Percentiles rank a stretch among this genome's conserved stretches.
phyloP scores from a whole-genome alignment of 2,329 filamentous ascomycete species.

The Hansfordia pulvinata region DNA sequence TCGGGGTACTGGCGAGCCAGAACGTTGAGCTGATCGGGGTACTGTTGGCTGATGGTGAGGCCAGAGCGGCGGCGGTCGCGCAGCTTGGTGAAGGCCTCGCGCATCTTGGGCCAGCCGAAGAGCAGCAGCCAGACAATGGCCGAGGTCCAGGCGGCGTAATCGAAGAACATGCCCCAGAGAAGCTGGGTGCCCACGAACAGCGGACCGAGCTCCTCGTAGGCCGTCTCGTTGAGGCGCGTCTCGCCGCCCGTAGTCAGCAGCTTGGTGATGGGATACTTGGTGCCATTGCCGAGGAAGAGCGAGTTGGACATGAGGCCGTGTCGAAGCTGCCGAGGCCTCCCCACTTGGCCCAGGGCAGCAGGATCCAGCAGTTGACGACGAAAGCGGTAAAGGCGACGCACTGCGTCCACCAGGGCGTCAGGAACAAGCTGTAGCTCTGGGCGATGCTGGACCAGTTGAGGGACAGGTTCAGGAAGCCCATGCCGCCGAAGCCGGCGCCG shows the following conservation, averaged over 20 bases:
- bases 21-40: conserved; percentile 43
- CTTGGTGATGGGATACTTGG: conserved; percentile 25
- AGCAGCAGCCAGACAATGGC: conserved; percentile 44
- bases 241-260: conserved; percentile 27
- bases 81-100: conserved; percentile 27
- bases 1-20: conserved; percentile 42
- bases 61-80: conserved; percentile 18
- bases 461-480: conserved; percentile 46
- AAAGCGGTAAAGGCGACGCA: conserved; percentile 41
- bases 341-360: conserved; percentile 45
- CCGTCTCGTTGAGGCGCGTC: conserved; percentile 33
- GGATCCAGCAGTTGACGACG: conserved; percentile 40
- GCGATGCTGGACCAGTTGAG: conserved; percentile 48
- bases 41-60: conserved; percentile 36
- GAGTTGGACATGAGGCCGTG: conserved; percentile 43
- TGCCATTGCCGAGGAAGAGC: conserved; percentile 34
- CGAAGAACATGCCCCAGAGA: conserved; percentile 45
- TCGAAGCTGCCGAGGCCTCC: conserved; percentile 37
- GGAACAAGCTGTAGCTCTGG: conserved; percentile 34
- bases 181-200: conserved; percentile 44
- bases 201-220: conserved; percentile 32
- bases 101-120: conserved; percentile 37
- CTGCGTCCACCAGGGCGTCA: conserved; percentile 46
- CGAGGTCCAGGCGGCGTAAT: conserved; percentile 44
- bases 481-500: conserved; percentile 45